These are phyloP conservation scores for Aureobasidium leucospermi DNA, from an alignment of 2,329 filamentous ascomycete species.

Conservation along the genomic window DNA sequence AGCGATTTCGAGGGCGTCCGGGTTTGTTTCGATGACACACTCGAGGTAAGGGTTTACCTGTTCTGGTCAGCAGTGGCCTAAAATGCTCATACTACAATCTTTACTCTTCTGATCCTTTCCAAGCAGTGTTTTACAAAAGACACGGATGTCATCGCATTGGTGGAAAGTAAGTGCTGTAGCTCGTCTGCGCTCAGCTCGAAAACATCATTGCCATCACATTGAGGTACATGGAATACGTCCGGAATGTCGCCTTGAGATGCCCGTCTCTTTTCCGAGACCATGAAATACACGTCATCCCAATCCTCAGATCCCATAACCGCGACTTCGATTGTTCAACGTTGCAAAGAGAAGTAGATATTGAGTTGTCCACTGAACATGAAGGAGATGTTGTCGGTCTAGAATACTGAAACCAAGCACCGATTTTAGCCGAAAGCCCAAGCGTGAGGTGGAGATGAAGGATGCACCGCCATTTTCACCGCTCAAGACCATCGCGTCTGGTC, in stretches of 20 bases:
- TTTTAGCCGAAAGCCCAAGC: conserved; percentile 4
- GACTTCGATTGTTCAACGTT: background rate
- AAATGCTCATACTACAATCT: background rate
- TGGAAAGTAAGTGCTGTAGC: conserved; percentile 10
- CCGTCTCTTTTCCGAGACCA: background rate
- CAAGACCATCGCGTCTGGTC: background rate
- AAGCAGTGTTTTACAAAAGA: conserved; percentile 3
- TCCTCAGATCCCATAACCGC: background rate
- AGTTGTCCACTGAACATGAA: background rate
- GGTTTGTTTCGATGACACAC: conserved; percentile 14
- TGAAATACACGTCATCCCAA: conserved; percentile 3
- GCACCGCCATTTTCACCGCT: background rate
- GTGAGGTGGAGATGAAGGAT: conserved; percentile 4
- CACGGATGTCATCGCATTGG: background rate
- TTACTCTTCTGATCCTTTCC: conserved; percentile 13
- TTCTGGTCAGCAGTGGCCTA: background rate
- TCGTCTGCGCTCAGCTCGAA: conserved; percentile 10
- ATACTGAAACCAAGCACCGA: background rate
- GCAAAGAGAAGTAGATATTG: background rate
- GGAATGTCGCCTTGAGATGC: conserved; percentile 2
- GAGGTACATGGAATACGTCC: conserved; percentile 4
- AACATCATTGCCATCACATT: conserved; percentile 8
- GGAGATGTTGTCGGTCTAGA: background rate
- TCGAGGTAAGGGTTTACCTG: conserved; percentile 15
- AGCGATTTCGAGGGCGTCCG: conserved; percentile 26